A percentile compares a stretch with the other conserved stretches of the same genome.
Evolutionary conservation across 805 yeast genomes (phyloP).

Genomic region (Saturnispora galanensis): DNA sequence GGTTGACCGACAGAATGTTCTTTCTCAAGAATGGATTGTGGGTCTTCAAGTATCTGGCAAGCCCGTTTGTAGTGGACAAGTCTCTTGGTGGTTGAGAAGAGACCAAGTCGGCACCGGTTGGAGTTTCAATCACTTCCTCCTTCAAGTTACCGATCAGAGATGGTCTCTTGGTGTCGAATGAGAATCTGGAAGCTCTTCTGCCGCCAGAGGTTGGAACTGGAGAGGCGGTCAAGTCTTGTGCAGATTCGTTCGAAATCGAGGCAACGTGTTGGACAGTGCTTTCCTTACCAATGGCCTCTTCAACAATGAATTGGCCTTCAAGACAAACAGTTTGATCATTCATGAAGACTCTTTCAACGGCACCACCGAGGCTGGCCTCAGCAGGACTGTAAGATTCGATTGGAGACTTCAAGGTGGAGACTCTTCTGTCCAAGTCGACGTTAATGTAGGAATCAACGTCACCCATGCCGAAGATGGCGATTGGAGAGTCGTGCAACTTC

Average conservation of each 20-base stretch:
- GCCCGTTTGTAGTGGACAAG: constrained; percentile 68
- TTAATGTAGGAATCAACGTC: constrained; percentile 74
- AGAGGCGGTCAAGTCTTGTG: neutral
- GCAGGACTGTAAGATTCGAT: constrained; percentile 47
- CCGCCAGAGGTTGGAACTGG: constrained; percentile 21
- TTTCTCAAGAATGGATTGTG: constrained; percentile 87
- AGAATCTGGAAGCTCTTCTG: constrained; percentile 40
- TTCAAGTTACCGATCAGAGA: constrained; percentile 24
- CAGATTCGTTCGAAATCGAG: constrained; percentile 14
- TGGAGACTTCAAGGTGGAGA: constrained; percentile 31
- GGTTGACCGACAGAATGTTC: constrained; percentile 80
- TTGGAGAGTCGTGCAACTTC: constrained; percentile 75
- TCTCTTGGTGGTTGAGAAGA: constrained; percentile 65
- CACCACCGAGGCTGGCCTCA: constrained; percentile 54
- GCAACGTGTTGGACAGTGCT: constrained; percentile 36
- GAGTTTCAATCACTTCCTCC: constrained; percentile 32
- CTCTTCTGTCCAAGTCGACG: constrained; percentile 67
- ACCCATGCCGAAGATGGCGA: constrained; percentile 71
- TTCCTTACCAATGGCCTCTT: constrained; percentile 54
- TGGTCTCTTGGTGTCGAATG: constrained; percentile 34
- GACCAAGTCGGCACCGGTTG: constrained; percentile 58
- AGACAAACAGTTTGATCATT: constrained; percentile 72
- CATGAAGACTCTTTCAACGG: constrained; percentile 80
- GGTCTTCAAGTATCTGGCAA: constrained; percentile 64
- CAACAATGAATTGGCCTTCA: constrained; percentile 65